Evolutionary conservation across 805 yeast genomes (phyloP).

Genomic region (Kodamaea neixiangensis): DNA sequence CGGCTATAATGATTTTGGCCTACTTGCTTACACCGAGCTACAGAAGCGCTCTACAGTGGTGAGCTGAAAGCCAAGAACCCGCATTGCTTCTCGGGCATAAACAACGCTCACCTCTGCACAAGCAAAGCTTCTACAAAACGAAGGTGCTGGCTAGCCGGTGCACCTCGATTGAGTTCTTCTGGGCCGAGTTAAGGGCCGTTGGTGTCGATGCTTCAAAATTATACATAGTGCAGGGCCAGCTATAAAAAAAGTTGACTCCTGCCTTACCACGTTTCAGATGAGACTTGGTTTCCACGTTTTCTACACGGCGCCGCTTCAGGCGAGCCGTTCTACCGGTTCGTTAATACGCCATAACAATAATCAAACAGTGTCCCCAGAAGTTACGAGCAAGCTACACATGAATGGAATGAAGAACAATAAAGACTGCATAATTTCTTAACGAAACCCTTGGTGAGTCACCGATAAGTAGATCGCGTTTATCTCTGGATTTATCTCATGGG

Average conservation of each 20-base stretch:
- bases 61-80: not conserved
- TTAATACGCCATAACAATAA: not conserved
- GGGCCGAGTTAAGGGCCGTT: too few species aligned
- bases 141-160: not conserved
- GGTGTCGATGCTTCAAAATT: too few species aligned
- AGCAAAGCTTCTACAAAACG: not conserved
- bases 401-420: not conserved
- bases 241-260: too few species aligned
- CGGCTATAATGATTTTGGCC: not conserved
- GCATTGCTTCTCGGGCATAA: not conserved
- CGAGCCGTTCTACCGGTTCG: too few species aligned
- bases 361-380: not conserved
- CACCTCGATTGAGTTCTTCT: too few species aligned
- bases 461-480: too few species aligned
- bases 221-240: too few species aligned
- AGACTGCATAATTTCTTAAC: not conserved
- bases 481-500: too few species aligned
- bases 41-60: not conserved
- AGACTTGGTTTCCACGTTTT: too few species aligned
- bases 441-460: too few species aligned
- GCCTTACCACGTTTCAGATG: too few species aligned
- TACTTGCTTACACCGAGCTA: not conserved
- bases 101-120: not conserved
- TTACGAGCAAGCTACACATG: not conserved
- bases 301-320: too few species aligned